Conservation (phyloP, 192 early-diverging fungal genomes). For the Chytriomyces sp. region DNA sequence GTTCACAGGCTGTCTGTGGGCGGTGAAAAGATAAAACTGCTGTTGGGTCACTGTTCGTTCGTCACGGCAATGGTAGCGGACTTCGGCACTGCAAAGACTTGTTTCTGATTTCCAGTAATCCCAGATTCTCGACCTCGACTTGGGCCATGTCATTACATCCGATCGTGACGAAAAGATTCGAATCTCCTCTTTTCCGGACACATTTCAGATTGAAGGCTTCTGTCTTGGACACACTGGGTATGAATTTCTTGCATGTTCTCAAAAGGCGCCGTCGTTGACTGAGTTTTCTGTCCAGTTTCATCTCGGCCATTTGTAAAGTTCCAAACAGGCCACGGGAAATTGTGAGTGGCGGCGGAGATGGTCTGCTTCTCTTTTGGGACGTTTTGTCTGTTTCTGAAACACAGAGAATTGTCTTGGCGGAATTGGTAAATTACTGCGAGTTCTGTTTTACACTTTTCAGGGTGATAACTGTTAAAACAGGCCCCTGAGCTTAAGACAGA, state of each 20-base stretch:
- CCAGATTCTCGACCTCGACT: conserved; percentile 64
- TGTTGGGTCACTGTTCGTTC: conserved; percentile 95
- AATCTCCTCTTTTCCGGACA: conserved; percentile 86
- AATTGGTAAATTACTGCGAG: conserved; percentile 5
- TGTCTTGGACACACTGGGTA: conserved; percentile 91
- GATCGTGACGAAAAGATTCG: conserved; percentile 99
- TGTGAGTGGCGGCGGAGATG: conserved; percentile 87
- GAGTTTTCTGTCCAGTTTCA: conserved; percentile 77
- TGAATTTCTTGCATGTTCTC: conserved; percentile 10
- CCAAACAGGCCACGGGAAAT: conserved; percentile 44
- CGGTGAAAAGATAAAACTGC: conserved; percentile 44
- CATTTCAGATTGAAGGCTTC: conserved; percentile 87
- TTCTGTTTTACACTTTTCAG: background rate
- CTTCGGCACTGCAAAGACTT: background rate
- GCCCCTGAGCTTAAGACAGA: background rate
- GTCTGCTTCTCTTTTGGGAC: conserved; percentile 78
- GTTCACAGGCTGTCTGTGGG: conserved; percentile 68
- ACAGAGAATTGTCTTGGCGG: conserved; percentile 69
- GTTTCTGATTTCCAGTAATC: background rate
- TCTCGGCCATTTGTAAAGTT: conserved; percentile 61
- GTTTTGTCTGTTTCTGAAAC: conserved; percentile 63
- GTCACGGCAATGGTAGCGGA: conserved; percentile 78
- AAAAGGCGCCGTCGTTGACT: background rate
- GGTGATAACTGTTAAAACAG: background rate
- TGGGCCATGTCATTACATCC: conserved; percentile 79